A percentile compares a stretch with the other conserved stretches of the same genome.
phyloP scores from a whole-genome alignment of 371 early-diverging fungal species.

The Mucor indicus region DNA sequence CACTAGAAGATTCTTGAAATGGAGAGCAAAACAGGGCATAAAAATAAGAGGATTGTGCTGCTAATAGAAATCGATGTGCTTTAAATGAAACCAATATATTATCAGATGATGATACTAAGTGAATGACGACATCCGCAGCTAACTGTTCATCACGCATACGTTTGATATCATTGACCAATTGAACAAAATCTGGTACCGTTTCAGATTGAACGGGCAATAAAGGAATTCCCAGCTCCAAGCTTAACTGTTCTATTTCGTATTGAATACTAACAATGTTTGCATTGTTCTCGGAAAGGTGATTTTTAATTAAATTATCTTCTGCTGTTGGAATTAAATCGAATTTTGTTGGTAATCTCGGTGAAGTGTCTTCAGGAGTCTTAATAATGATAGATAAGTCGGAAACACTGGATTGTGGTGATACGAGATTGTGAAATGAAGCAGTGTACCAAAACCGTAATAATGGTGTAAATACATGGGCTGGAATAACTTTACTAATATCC shows the following conservation, averaged over 20 bases:
- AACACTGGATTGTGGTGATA: slow-evolving; percentile 13
- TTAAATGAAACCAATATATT: slow-evolving; percentile 11
- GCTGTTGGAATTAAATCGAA: too few relatives aligned
- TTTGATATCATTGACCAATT: slow-evolving; percentile 26
- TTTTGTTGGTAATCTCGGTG: too few relatives aligned
- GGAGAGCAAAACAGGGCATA: slow-evolving; percentile 33
- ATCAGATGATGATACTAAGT: slow-evolving; percentile 13
- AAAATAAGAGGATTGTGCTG: slow-evolving; percentile 44
- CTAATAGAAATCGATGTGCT: slow-evolving; percentile 41
- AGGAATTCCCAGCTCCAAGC: slow-evolving; percentile 13
- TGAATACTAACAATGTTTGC: too few relatives aligned
- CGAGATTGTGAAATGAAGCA: slow-evolving; percentile 17
- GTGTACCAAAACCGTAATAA: slow-evolving; percentile 48
- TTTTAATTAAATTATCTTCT: background rate
- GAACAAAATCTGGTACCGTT: slow-evolving; percentile 14
- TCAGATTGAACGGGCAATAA: slow-evolving; percentile 14
- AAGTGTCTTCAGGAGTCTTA: background rate
- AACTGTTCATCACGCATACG: slow-evolving; percentile 23
- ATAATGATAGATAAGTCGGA: slow-evolving; percentile 5
- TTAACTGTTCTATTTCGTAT: slow-evolving; percentile 7
- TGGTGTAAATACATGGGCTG: slow-evolving; percentile 12
- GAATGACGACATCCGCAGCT: slow-evolving; percentile 26
- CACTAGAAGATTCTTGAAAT: slow-evolving; percentile 15
- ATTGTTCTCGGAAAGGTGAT: too few relatives aligned
- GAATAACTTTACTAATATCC: slow-evolving; percentile 21